Conservation (phyloP, 805 yeast species). For the Candida suzukii region DNA sequence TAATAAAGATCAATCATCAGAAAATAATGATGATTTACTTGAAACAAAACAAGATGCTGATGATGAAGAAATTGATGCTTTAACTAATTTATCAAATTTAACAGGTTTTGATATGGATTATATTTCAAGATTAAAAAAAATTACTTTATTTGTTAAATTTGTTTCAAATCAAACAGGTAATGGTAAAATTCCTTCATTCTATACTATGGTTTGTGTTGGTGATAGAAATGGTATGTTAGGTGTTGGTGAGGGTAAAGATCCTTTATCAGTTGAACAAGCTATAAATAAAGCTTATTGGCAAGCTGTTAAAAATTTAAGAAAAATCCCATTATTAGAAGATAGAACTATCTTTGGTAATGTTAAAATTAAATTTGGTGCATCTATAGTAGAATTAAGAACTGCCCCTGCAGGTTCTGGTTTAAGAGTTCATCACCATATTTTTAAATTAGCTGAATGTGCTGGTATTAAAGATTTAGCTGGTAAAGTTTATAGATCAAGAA, state of each 20-base stretch:
- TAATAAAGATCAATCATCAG: neutral
- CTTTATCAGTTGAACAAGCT: constrained; percentile 69
- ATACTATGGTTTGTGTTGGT: constrained; percentile 84
- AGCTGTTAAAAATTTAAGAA: constrained; percentile 78
- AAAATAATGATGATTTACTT: neutral
- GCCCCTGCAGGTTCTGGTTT: constrained; percentile 93
- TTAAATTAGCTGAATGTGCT: constrained; percentile 85
- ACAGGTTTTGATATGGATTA: constrained; percentile 63
- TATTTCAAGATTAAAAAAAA: constrained; percentile 52
- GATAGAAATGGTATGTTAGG: constrained; percentile 93
- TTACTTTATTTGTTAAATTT: constrained; percentile 65
- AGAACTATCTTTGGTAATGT: constrained; percentile 86
- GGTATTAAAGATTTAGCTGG: constrained; percentile 93
- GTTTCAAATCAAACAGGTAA: constrained; percentile 89
- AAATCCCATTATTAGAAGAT: constrained; percentile 81
- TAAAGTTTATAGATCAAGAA: constrained; percentile 86
- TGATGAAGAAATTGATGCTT: constrained; percentile 29
- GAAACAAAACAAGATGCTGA: constrained; percentile 9
- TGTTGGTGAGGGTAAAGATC: constrained; percentile 89
- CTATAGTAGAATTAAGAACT: constrained; percentile 70
- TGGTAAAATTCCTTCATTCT: constrained; percentile 81
- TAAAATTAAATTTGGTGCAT: constrained; percentile 81
- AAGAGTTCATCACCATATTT: constrained; percentile 83
- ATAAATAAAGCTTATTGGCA: constrained; percentile 84
- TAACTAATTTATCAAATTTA: constrained; percentile 48